A percentile compares a stretch with the other conserved stretches of the same genome.
phyloP scores from a whole-genome alignment of 1,284 basidiomycete genomes.

The Wolfiporia cocos region DNA sequence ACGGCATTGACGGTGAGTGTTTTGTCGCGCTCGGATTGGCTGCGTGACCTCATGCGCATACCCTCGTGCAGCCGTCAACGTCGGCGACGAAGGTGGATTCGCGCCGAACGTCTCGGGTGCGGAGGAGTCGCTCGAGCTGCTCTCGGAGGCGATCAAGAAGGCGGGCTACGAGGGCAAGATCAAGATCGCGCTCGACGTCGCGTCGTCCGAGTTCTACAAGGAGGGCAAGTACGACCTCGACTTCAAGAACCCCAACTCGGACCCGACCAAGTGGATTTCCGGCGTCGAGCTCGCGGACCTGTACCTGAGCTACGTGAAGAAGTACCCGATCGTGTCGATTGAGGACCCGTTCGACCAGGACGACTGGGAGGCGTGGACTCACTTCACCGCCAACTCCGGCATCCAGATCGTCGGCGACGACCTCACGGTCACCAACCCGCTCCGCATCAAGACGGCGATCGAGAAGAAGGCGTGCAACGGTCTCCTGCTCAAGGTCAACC shows the following conservation, averaged over 20 bases:
- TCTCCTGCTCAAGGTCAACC: slow-evolving; percentile 97
- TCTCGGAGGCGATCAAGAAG: slow-evolving; percentile 94
- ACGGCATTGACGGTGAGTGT: slow-evolving; percentile 90
- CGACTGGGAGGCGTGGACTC: slow-evolving; percentile 97
- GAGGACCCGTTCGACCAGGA: slow-evolving; percentile 99
- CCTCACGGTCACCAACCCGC: slow-evolving; percentile 97
- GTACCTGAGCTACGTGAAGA: slow-evolving; percentile 82
- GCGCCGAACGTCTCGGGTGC: slow-evolving; percentile 97
- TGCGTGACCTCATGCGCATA: neutral
- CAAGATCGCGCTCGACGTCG: slow-evolving; percentile 98
- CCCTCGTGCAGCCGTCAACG: slow-evolving; percentile 77
- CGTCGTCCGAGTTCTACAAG: slow-evolving; percentile 99
- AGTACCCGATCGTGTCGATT: slow-evolving; percentile 96
- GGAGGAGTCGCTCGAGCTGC: slow-evolving; percentile 95
- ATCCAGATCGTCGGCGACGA: slow-evolving; percentile 98
- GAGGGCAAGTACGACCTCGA: slow-evolving; percentile 99
- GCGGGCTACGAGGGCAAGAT: slow-evolving; percentile 98
- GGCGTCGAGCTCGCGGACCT: slow-evolving; percentile 92
- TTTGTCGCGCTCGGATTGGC: no score
- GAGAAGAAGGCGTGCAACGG: slow-evolving; percentile 99
- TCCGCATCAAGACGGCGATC: slow-evolving; percentile 98
- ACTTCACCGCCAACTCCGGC: slow-evolving; percentile 75
- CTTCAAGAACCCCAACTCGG: slow-evolving; percentile 99
- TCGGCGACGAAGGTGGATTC: slow-evolving; percentile 99
- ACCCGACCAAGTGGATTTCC: slow-evolving; percentile 93